Percentiles rank a stretch among this genome's conserved stretches.
Evolutionary conservation across 2,329 filamentous ascomycete genomes (phyloP).

Genomic region (Herpotrichia juniperi): DNA sequence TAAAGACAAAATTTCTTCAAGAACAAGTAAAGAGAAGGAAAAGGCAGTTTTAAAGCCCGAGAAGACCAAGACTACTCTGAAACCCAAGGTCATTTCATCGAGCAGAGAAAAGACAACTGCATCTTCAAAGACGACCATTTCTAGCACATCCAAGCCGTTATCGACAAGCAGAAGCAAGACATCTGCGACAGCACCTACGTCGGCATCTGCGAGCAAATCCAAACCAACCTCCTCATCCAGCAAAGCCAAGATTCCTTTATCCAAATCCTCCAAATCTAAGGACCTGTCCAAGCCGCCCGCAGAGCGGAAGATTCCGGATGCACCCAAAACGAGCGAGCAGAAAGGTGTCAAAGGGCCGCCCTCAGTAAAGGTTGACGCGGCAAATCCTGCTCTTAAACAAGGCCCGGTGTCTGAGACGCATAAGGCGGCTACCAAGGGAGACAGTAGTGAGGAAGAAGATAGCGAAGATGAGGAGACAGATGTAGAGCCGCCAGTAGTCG

Average conservation of each 20-base stretch:
- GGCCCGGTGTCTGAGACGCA: conserved; percentile 20
- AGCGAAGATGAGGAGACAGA: conserved; percentile 18
- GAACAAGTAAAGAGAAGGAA: not conserved
- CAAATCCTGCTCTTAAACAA: conserved; percentile 28
- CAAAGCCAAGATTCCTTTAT: not conserved
- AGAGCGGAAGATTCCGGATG: conserved; percentile 5
- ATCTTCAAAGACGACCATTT: no score
- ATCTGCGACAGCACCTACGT: no score
- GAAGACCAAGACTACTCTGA: not conserved
- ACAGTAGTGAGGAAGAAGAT: conserved; percentile 18
- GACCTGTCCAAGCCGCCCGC: not conserved
- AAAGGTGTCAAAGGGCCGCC: conserved; percentile 30
- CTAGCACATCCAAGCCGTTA: no score
- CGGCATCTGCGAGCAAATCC: no score
- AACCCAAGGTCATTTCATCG: conserved; percentile 8
- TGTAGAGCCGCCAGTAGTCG: conserved; percentile 17
- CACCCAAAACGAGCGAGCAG: conserved; percentile 21
- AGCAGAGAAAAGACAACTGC: no score
- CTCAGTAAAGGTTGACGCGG: conserved; percentile 30
- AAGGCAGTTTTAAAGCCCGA: not conserved
- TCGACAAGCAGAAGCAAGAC: conserved; percentile 3
- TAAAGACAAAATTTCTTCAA: not conserved
- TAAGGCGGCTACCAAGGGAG: conserved; percentile 32
- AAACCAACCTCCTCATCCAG: conserved; percentile 3
- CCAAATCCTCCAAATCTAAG: no score